These are phyloP conservation scores for Bruguiera gymnorhiza DNA, from an alignment of 345 rosid species.

Conservation along the genomic window DNA sequence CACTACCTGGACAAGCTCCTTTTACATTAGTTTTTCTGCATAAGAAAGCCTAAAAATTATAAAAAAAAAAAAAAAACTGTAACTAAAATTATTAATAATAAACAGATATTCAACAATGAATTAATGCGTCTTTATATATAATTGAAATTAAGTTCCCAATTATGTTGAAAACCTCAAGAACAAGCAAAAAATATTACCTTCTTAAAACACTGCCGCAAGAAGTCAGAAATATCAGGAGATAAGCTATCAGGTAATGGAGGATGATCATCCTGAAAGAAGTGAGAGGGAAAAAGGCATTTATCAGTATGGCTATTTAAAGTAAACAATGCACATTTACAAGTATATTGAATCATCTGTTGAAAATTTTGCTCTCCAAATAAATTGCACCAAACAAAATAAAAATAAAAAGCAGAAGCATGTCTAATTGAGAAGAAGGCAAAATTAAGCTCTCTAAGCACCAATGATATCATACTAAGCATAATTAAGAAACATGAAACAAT, in stretches of 20 bases:
- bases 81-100: not conserved
- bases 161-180: not conserved
- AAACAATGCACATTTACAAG: too few relatives aligned
- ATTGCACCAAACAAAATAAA: not conserved
- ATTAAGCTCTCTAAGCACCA: not conserved
- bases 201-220: conserved; percentile 91
- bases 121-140: not conserved
- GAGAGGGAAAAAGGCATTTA: not conserved
- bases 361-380: not conserved
- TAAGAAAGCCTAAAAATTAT: too few relatives aligned
- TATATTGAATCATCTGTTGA: too few relatives aligned
- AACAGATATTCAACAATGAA: not conserved
- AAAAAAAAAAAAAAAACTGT: too few relatives aligned
- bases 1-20: too few relatives aligned
- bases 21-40: too few relatives aligned
- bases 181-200: conserved; percentile 48
- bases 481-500: conserved; percentile 3
- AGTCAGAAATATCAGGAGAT: conserved; percentile 96
- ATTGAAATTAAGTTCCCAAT: not conserved
- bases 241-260: conserved; percentile 98
- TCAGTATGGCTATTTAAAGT: too few relatives aligned
- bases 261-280: conserved; percentile 64
- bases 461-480: conserved; percentile 1
- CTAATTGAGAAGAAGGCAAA: conserved; percentile 1
- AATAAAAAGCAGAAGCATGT: not conserved